Base-by-base conservation (phyloP, 306 rosid genomes). In the Citrullus colocynthis region DNA sequence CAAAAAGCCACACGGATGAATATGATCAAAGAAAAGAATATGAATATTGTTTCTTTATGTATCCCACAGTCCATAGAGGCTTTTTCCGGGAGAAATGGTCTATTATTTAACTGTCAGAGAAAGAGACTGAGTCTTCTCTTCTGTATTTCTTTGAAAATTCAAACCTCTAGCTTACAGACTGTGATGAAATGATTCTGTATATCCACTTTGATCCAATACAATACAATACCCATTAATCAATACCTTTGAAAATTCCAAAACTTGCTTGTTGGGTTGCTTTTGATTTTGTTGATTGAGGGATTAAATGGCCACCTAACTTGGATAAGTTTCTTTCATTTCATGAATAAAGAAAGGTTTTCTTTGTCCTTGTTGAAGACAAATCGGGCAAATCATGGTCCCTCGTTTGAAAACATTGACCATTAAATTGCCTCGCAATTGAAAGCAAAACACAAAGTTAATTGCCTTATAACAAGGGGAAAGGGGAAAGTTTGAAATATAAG, bases 231-330 rank as follows among this genome's bases (percentile, higher is more conserved):
- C 63, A n/a, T 57, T 3, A 21, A 4, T 12, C 32, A 58, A 28
- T 13, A 5, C 52, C 32, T 66, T 66, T 39, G 75, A 69, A 45
- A 37, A 10, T 5, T 42, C n/a, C 34, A 42, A 69, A 69, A 12
- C 20, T 69, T 44, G 16, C 16, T 41, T 39, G 15, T 66, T 15
- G 71, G 71, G 74, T 65, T 18, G 48, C 74, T 66, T 37, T n/a
- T 7, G 74, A 37, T n/a, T 18, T 66, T 18, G 52, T 65, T 66
- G 16, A 32, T 66, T 66, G 74, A 34, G 45, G 9, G 71, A 64
- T 64, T 66, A 41, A 66, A 66, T 66, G 74, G n/a, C 16, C 71
- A 66, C 51, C 74, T n/a, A 66, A 66, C 74, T 66, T 37, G 11
- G 0, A 7, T 37, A 66, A 34, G 71, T 66, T 36, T 39, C 49